Evolutionary conservation across 768 basidiomycete species (phyloP).

Genomic region (Naganishia vaughanmartiniae): DNA sequence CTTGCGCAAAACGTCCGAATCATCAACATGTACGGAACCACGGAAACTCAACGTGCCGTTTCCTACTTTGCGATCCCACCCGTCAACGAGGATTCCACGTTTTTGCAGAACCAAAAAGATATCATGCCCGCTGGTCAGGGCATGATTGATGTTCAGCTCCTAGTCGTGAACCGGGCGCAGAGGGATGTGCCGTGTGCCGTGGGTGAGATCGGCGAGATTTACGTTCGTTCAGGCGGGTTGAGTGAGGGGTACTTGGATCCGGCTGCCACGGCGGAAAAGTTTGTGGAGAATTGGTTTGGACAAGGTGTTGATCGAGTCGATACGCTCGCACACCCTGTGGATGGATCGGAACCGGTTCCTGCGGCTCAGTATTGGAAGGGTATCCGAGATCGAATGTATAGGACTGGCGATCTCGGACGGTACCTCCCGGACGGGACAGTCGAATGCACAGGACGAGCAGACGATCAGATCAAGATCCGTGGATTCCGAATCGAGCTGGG

Average conservation of each 20-base stretch:
- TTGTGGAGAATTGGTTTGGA: slow-evolving; percentile 89
- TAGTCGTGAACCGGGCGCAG: slow-evolving; percentile 90
- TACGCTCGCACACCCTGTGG: slow-evolving; percentile 56
- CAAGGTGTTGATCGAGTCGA: slow-evolving; percentile 62
- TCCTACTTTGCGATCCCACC: slow-evolving; percentile 93
- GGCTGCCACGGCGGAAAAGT: slow-evolving; percentile 81
- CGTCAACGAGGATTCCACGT: slow-evolving; percentile 76
- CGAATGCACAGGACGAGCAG: slow-evolving; percentile 94
- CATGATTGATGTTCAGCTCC: slow-evolving; percentile 95
- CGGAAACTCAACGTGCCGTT: slow-evolving; percentile 97
- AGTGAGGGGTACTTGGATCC: slow-evolving; percentile 90
- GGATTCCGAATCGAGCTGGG: slow-evolving; percentile 98
- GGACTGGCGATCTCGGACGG: slow-evolving; percentile 92
- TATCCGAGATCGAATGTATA: slow-evolving; percentile 93
- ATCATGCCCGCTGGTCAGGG: slow-evolving; percentile 96
- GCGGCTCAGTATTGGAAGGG: slow-evolving; percentile 81
- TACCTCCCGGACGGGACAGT: slow-evolving; percentile 89
- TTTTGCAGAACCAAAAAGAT: slow-evolving; percentile 90
- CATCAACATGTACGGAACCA: slow-evolving; percentile 99
- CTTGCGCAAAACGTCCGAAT: slow-evolving; percentile 89
- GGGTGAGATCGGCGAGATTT: slow-evolving; percentile 97
- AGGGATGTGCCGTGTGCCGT: slow-evolving; percentile 80
- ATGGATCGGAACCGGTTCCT: slow-evolving; percentile 60
- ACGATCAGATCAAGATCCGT: slow-evolving; percentile 98
- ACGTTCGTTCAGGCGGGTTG: slow-evolving; percentile 90